Evolutionary conservation across 2,329 filamentous ascomycete genomes (phyloP).

Genomic region (Sclerotinia borealis): DNA sequence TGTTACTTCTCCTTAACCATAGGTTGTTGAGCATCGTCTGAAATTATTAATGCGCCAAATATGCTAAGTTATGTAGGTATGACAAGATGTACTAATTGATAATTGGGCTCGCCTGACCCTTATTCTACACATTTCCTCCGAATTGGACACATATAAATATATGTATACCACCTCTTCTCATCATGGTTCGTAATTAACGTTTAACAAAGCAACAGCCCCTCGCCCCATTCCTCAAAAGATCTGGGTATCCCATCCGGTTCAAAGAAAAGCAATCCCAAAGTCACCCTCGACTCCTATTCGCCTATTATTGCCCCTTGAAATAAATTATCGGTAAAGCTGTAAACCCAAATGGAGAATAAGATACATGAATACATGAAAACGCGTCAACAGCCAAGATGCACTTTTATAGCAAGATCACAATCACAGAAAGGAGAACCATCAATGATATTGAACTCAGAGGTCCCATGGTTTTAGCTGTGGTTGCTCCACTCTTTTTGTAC

Average conservation of each 20-base stretch:
- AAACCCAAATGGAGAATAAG: not conserved
- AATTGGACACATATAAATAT: not conserved
- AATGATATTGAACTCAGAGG: not conserved
- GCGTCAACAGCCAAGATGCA: not conserved
- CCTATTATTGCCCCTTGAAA: not conserved
- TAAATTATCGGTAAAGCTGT: not conserved
- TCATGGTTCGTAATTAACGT: not conserved
- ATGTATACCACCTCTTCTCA: not conserved
- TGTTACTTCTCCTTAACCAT: too few species aligned
- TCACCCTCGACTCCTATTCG: not conserved
- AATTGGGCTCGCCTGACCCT: not conserved
- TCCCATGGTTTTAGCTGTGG: not conserved
- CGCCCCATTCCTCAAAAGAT: not conserved
- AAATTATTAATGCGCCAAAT: not conserved
- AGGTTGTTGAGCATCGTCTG: not conserved
- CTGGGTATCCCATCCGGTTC: not conserved
- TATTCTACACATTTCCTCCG: not conserved
- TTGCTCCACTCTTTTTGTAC: conserved; percentile 25
- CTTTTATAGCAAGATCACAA: not conserved
- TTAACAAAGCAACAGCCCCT: not conserved
- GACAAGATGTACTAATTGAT: not conserved
- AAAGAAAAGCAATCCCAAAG: not conserved
- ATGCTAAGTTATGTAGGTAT: not conserved
- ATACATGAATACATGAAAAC: not conserved
- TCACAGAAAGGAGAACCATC: not conserved